Percentiles rank a stretch among this genome's conserved stretches.
phyloP scores from a whole-genome alignment of 2,329 filamentous ascomycete genomes.

The Ophiocordyceps robertsii region DNA sequence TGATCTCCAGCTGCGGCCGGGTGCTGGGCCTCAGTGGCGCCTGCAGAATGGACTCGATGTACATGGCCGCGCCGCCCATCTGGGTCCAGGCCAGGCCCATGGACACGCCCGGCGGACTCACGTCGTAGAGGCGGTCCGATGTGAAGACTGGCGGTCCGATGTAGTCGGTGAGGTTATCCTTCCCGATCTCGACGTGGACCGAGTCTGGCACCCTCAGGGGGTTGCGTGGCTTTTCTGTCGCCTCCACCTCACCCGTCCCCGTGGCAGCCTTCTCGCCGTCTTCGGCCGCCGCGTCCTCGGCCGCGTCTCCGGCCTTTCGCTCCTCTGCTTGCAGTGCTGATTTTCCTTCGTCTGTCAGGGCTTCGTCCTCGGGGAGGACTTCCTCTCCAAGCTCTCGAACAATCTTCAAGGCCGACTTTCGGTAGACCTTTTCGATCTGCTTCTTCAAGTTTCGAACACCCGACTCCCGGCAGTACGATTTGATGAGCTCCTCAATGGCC shows the following conservation, averaged over 20 bases:
- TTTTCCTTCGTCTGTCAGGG: constrained; percentile 76
- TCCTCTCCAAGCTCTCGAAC: constrained; percentile 88
- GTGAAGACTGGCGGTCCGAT: constrained; percentile 94
- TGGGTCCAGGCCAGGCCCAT: constrained; percentile 99
- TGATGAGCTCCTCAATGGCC: constrained; percentile 93
- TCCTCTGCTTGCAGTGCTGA: constrained; percentile 56
- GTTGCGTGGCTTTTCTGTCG: constrained; percentile 56
- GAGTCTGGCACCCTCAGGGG: constrained; percentile 72
- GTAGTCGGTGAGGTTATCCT: constrained; percentile 89
- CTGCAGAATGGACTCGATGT: constrained; percentile 93
- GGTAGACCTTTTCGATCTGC: constrained; percentile 98
- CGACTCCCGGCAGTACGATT: constrained; percentile 94
- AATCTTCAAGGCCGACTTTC: constrained; percentile 94
- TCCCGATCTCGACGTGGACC: constrained; percentile 76
- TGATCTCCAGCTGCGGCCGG: constrained; percentile 72
- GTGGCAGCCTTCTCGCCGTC: constrained; percentile 12
- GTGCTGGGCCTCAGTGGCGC: constrained; percentile 61
- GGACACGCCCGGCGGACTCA: constrained; percentile 82
- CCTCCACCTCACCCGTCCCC: constrained; percentile 21
- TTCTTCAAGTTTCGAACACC: constrained; percentile 97
- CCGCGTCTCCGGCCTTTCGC: constrained; percentile 52
- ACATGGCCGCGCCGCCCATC: constrained; percentile 90
- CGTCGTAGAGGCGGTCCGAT: constrained; percentile 87
- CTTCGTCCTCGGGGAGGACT: constrained; percentile 64
- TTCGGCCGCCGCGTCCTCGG: constrained; percentile 18